Evolutionary conservation across 495 filamentous ascomycete genomes (phyloP).

Genomic region (Neurospora sp.): DNA sequence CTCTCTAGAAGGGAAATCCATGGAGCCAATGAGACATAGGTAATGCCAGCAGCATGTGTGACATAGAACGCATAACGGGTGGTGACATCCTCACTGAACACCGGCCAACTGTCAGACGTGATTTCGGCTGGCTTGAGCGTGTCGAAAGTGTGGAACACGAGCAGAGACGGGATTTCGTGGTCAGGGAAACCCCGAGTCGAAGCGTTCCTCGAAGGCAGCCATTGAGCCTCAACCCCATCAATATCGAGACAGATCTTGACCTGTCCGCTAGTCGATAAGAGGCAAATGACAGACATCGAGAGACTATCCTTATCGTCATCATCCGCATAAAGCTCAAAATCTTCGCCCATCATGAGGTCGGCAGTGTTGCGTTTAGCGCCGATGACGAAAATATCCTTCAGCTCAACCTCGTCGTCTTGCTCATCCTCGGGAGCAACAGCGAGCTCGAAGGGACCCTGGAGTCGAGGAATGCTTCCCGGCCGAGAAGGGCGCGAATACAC

Average conservation of each 20-base stretch:
- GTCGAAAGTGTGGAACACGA: conserved; percentile 50
- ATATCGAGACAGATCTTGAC: conserved; percentile 71
- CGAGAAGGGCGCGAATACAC: conserved; percentile 59
- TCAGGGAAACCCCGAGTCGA: conserved; percentile 25
- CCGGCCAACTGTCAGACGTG: conserved; percentile 52
- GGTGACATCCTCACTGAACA: conserved; percentile 60
- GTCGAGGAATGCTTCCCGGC: conserved; percentile 62
- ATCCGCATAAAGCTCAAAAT: conserved; percentile 42
- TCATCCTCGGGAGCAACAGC: conserved; percentile 51
- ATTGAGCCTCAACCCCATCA: conserved; percentile 72
- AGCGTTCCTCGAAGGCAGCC: conserved; percentile 56
- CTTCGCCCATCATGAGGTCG: conserved; percentile 53
- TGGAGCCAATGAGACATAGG: conserved; percentile 55
- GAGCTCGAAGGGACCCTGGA: conserved; percentile 80
- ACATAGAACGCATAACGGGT: conserved; percentile 73
- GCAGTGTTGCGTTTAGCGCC: conserved; percentile 43
- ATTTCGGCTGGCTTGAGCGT: conserved; percentile 43
- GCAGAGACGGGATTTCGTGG: conserved; percentile 24
- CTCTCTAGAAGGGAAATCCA: conserved; percentile 70
- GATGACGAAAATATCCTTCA: conserved; percentile 46
- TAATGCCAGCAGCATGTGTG: conserved; percentile 61
- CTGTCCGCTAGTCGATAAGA: conserved; percentile 62
- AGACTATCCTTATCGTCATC: conserved; percentile 52
- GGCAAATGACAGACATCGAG: conserved; percentile 62
- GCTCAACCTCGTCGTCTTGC: conserved; percentile 56